Evolutionary conservation across 179 eudicot species (phyloP).

Genomic region (Corrigiola litoralis): DNA sequence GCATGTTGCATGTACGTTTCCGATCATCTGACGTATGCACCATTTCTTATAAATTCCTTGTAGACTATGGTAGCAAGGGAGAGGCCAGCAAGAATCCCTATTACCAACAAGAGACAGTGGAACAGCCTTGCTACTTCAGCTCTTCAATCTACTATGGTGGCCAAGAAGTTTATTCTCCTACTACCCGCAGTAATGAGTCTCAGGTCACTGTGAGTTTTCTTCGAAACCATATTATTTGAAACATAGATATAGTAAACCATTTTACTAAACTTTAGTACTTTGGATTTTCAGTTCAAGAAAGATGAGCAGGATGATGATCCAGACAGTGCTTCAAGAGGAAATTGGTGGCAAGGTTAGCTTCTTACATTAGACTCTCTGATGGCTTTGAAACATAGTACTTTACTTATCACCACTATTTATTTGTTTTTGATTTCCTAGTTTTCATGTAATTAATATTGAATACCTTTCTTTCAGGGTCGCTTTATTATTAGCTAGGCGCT

Average conservation of each 20-base stretch:
- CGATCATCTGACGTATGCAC: too few species aligned
- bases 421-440: not conserved
- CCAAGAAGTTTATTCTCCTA: conserved; percentile 70
- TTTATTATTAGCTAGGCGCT: conserved; percentile 46
- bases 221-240: not conserved
- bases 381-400: too few species aligned
- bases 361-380: not conserved
- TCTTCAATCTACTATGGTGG: conserved; percentile 90
- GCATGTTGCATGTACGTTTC: too few species aligned
- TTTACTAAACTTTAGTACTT: not conserved
- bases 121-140: conserved; percentile 53
- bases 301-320: conserved; percentile 43
- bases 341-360: conserved; percentile 86
- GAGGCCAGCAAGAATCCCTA: conserved; percentile 24
- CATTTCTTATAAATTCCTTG: too few species aligned
- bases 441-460: too few species aligned
- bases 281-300: conserved; percentile 43
- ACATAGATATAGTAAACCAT: not conserved
- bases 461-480: conserved; percentile 52
- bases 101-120: conserved; percentile 37
- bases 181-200: conserved; percentile 28
- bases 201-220: conserved; percentile 33
- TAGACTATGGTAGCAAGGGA: conserved; percentile 28
- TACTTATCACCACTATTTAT: too few species aligned
- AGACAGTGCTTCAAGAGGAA: conserved; percentile 76